A percentile compares a stretch with the other conserved stretches of the same genome.
phyloP scores from a whole-genome alignment of 257 asterid genomes.

The Schizonepeta tenuifolia region DNA sequence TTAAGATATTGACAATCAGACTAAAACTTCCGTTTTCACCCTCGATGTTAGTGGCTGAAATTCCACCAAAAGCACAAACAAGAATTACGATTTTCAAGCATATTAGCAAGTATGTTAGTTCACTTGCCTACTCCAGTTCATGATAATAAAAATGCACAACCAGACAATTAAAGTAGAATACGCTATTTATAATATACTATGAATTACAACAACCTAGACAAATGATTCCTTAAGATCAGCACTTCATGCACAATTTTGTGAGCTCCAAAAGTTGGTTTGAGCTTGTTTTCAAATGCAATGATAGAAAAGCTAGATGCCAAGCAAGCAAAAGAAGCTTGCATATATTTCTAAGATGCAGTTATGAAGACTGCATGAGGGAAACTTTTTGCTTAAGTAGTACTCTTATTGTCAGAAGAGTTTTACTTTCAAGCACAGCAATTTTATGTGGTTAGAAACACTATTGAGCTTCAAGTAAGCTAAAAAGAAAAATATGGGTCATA shows the following conservation, averaged over 20 bases:
- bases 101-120: constrained; percentile 3
- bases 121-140: constrained; percentile 13
- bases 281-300: neutral
- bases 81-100: neutral
- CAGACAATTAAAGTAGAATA: neutral
- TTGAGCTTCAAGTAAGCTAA: neutral
- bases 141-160: neutral
- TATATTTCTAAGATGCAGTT: neutral
- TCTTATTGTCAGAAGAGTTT: neutral
- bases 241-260: neutral
- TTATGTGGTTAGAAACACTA: neutral
- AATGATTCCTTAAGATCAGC: neutral
- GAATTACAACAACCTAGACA: neutral
- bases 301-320: neutral
- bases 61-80: neutral
- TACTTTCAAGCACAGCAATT: constrained; percentile 6
- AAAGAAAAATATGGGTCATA: neutral
- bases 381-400: neutral
- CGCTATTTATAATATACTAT: neutral
- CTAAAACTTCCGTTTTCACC: neutral
- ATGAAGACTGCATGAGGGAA: neutral
- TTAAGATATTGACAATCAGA: neutral
- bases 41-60: neutral
- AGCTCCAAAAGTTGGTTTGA: neutral
- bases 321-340: neutral